Evolutionary conservation across 164 flowering plant genomes (phyloP), one percentile per base, ranked within the genome.

Genomic region (Sedum album): DNA sequence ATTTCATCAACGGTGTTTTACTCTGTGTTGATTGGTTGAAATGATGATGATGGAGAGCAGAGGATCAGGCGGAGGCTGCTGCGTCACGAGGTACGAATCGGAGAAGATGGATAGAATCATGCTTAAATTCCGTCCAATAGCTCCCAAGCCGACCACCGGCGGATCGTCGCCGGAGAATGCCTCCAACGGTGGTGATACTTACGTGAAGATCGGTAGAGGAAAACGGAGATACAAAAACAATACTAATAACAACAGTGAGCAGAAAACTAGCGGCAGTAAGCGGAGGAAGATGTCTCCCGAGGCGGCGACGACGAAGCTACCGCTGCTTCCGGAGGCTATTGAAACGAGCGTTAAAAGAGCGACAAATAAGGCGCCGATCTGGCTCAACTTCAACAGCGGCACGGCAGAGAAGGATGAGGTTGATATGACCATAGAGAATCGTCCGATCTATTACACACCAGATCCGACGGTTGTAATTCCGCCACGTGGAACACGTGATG

Each of bases 141-240:
- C 78, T 8, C 81, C 81, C 18, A 78, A 68, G 35, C 73, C 75
- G 36, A 46, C 31, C 14, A 35, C 39, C 13, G 48, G 69, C 0
- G 68, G 60, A 10, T 49, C 64, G 0, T 21, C 35, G 30, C 31
- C 33, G n/a, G 71, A 65, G 15, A 70, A 42, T 53, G 55, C 31
- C 61, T 8, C 17, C 61, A 1, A 17, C 61, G 31, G 61, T 35
- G 48, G 61, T 4, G 31, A 69, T 35, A 66, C 5, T 26, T 60
- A 0, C 46, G 13, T 63, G 18, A 55, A 55, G 61, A 55, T 55
- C 3, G 63, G 48, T 17, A 74, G 83, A 68, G 26, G 48, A 7
- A 80, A 78, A 65, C 76, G 83, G 57, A 80, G 74, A 74, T 80
- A 74, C 78, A 74, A 73, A 72, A 76, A 30, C 25, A 68, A 67